phyloP scores from a whole-genome alignment of 306 rosid species.

The Quercus engelmannii region DNA sequence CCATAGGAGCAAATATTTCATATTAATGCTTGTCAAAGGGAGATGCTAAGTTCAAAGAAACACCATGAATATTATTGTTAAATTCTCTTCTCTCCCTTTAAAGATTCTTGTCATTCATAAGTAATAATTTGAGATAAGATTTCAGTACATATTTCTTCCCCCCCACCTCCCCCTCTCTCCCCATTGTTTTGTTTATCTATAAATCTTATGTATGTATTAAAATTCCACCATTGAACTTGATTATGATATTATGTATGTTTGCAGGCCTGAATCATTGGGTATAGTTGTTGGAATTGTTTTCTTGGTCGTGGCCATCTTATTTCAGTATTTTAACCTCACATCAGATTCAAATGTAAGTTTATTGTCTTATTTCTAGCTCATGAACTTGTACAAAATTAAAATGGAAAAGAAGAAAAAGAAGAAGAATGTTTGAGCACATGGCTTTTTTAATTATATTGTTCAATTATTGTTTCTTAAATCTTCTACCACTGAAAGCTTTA shows the following conservation, averaged over 20 bases:
- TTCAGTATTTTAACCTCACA: slow-evolving; percentile 89
- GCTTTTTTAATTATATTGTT: neutral
- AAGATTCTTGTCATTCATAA: no score
- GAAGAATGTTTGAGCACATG: neutral
- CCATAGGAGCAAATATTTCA: neutral
- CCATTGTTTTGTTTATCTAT: neutral
- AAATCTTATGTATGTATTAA: neutral
- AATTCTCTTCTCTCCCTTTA: neutral
- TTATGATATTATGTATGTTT: slow-evolving; percentile 13
- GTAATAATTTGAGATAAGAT: no score
- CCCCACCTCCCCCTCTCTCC: no score
- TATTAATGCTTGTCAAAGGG: neutral
- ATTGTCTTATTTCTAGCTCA: neutral
- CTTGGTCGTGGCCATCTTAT: slow-evolving; percentile 74
- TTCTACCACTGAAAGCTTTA: no score
- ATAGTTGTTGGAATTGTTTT: slow-evolving; percentile 84
- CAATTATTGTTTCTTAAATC: neutral
- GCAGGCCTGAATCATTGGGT: slow-evolving; percentile 95
- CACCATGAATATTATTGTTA: neutral
- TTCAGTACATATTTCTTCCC: no score
- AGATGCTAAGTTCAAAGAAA: neutral
- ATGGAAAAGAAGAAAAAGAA: no score
- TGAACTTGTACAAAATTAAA: neutral
- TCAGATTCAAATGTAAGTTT: slow-evolving; percentile 81
- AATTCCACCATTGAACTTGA: neutral